A percentile compares a stretch with the other conserved stretches of the same genome.
phyloP scores from a whole-genome alignment of 768 basidiomycete species.

The Amanita rubescens region DNA sequence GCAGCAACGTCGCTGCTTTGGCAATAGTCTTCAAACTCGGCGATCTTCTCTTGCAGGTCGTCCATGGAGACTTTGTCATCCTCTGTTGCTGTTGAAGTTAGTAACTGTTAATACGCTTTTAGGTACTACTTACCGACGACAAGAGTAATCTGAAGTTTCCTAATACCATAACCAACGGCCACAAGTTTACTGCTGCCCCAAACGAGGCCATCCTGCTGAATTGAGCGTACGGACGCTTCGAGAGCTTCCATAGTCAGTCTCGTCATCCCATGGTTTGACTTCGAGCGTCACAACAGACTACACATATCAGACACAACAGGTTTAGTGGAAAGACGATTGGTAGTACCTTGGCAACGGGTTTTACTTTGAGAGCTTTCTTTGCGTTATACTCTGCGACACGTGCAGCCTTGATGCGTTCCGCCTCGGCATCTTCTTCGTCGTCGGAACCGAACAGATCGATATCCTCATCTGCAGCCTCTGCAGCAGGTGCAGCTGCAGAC shows the following conservation, averaged over 20 bases:
- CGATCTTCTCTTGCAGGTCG: slow-evolving; percentile 87
- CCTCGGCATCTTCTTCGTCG: slow-evolving; percentile 78
- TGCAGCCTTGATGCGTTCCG: slow-evolving; percentile 82
- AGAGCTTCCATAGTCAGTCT: slow-evolving; percentile 93
- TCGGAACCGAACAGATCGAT: slow-evolving; percentile 86
- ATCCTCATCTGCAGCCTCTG: slow-evolving; percentile 42
- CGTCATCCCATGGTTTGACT: slow-evolving; percentile 99
- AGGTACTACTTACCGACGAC: slow-evolving; percentile 39
- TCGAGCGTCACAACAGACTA: slow-evolving; percentile 97
- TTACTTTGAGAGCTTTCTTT: slow-evolving; percentile 89
- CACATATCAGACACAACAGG: slow-evolving; percentile 4
- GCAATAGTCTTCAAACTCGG: slow-evolving; percentile 79
- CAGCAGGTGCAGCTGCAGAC: slow-evolving; percentile 36
- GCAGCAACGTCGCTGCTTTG: slow-evolving; percentile 90
- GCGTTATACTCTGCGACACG: slow-evolving; percentile 90
- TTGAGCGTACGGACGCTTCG: slow-evolving; percentile 76
- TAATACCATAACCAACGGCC: slow-evolving; percentile 85
- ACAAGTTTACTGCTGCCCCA: slow-evolving; percentile 96
- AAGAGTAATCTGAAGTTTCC: slow-evolving; percentile 77
- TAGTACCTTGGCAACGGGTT: slow-evolving; percentile 78
- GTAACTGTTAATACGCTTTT: background rate
- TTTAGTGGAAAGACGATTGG: slow-evolving; percentile 1
- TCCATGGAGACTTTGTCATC: slow-evolving; percentile 92
- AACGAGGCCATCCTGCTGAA: slow-evolving; percentile 84
- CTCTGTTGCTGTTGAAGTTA: slow-evolving; percentile 51